These are phyloP conservation scores for Mytilinidion resinicola DNA, from an alignment of 495 filamentous ascomycete species.

Conservation along the genomic window DNA sequence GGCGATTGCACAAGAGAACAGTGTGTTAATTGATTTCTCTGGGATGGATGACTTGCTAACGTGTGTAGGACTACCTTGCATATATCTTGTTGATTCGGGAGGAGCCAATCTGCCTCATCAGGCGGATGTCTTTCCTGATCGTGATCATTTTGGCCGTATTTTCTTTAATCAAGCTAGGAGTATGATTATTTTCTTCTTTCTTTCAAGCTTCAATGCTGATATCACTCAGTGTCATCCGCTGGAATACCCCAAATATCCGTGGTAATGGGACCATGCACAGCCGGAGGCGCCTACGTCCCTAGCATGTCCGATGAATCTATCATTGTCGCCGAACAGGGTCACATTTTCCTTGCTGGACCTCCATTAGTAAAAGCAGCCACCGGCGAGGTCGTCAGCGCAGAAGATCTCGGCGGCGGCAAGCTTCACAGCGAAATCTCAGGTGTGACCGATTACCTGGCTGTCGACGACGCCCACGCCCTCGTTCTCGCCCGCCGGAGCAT, in stretches of 20 bases:
- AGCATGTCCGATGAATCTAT: slow-evolving; percentile 97
- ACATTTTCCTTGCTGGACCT: slow-evolving; percentile 93
- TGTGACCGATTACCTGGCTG: slow-evolving; percentile 94
- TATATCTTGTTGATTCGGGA: slow-evolving; percentile 94
- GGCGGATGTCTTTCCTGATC: slow-evolving; percentile 92
- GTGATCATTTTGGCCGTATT: slow-evolving; percentile 92
- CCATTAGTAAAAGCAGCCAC: slow-evolving; percentile 96
- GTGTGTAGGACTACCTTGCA: slow-evolving; percentile 58
- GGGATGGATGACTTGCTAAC: background rate
- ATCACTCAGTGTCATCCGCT: slow-evolving; percentile 52
- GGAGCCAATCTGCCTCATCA: slow-evolving; percentile 95
- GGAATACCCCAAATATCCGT: slow-evolving; percentile 92
- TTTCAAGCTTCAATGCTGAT: background rate
- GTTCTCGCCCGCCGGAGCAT: slow-evolving; percentile 77
- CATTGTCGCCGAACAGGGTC: slow-evolving; percentile 89
- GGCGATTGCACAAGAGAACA: slow-evolving; percentile 83
- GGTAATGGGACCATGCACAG: slow-evolving; percentile 97
- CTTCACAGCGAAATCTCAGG: slow-evolving; percentile 86
- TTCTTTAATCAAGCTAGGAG: slow-evolving; percentile 98
- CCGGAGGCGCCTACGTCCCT: slow-evolving; percentile 92
- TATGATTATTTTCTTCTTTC: background rate
- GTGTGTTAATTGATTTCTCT: slow-evolving; percentile 28
- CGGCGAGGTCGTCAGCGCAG: slow-evolving; percentile 85
- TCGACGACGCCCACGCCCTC: slow-evolving; percentile 91
- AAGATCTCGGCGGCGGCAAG: slow-evolving; percentile 89